Evolutionary conservation across 2,329 filamentous ascomycete genomes (phyloP).

Genomic region (Exophiala bonariae): DNA sequence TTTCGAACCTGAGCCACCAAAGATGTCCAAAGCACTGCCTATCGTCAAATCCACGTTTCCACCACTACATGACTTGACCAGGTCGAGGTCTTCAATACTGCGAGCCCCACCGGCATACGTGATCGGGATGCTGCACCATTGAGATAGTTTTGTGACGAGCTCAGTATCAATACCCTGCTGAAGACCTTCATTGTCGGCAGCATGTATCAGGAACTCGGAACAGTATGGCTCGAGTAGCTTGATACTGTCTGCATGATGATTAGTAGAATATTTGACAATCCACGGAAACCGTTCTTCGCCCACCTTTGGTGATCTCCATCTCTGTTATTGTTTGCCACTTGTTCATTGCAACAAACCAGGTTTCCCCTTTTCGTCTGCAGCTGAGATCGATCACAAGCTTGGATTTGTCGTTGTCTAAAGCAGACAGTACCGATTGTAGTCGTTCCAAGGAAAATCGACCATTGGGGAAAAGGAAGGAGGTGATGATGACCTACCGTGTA

Average conservation of each 20-base stretch:
- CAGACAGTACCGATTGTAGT: conserved; percentile 70
- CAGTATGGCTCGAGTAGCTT: conserved; percentile 82
- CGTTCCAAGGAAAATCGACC: conserved; percentile 77
- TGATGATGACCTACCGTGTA: conserved; percentile 83
- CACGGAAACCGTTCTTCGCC: conserved; percentile 14
- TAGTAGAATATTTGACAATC: neutral
- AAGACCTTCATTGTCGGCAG: conserved; percentile 92
- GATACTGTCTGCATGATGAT: conserved; percentile 66
- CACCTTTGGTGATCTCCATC: conserved; percentile 88
- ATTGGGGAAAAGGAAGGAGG: conserved; percentile 87
- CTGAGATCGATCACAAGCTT: conserved; percentile 95
- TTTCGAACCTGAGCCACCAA: conserved; percentile 81
- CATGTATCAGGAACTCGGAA: conserved; percentile 95
- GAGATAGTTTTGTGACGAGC: conserved; percentile 71
- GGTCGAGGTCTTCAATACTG: conserved; percentile 75
- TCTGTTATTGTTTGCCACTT: conserved; percentile 98
- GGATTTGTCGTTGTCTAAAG: conserved; percentile 70
- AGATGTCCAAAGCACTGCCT: conserved; percentile 93
- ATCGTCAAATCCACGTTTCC: conserved; percentile 92
- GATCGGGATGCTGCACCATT: conserved; percentile 89
- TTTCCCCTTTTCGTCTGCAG: conserved; percentile 73
- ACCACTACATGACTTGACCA: conserved; percentile 73
- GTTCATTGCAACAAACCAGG: conserved; percentile 98
- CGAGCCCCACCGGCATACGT: conserved; percentile 96
- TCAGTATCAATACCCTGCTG: conserved; percentile 88